Percentiles rank a stretch among this genome's conserved stretches.
phyloP scores from a whole-genome alignment of 345 rosid species.

The Angophora floribunda region DNA sequence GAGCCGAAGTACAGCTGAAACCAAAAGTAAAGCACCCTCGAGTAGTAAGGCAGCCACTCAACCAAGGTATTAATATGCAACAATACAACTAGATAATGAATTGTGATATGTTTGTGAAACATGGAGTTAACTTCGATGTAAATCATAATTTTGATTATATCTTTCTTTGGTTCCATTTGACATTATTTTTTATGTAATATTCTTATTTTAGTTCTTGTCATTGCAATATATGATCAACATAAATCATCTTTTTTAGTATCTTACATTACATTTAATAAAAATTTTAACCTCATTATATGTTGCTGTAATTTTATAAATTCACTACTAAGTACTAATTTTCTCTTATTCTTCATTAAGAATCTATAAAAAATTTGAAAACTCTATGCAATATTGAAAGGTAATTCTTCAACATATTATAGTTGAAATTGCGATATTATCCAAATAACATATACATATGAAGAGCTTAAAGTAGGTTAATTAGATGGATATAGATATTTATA shows the following conservation, averaged over 20 bases:
- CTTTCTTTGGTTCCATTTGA: not conserved
- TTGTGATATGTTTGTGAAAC: not conserved
- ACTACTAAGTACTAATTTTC: not conserved
- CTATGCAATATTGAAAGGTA: not conserved
- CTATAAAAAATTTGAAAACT: not conserved
- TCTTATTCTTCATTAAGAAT: not conserved
- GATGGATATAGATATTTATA: not conserved
- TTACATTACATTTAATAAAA: not conserved
- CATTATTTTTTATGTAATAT: not conserved
- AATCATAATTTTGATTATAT: not conserved
- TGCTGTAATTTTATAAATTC: not conserved
- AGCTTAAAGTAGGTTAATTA: not conserved
- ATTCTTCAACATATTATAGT: not conserved
- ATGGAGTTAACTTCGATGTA: not conserved
- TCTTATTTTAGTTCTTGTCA: not conserved
- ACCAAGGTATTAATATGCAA: not conserved
- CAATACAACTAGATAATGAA: not conserved
- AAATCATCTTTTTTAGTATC: not conserved
- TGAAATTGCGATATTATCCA: not conserved
- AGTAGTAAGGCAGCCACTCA: not conserved
- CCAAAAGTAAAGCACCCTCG: not conserved
- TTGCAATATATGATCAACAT: not conserved
- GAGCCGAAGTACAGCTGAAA: slow-evolving; percentile 74
- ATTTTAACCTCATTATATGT: not conserved
- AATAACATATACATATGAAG: not conserved